Percentiles rank a stretch among this genome's conserved stretches.
Evolutionary conservation across 306 rosid genomes (phyloP).

Genomic region (Rosa multiflora): DNA sequence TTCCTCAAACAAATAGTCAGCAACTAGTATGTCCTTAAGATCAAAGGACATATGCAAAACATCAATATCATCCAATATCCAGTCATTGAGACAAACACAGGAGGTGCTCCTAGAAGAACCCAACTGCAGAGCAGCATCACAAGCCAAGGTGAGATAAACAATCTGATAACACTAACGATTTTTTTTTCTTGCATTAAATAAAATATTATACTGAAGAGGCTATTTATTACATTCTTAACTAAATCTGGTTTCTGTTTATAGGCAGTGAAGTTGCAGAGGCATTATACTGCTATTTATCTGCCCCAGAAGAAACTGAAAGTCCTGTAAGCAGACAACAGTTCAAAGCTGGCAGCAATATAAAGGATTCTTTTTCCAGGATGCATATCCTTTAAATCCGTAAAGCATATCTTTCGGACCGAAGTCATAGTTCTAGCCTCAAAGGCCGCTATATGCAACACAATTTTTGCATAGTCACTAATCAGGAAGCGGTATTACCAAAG

Average conservation of each 20-base stretch:
- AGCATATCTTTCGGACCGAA: too few species aligned
- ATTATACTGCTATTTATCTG: not conserved
- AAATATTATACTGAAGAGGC: not conserved
- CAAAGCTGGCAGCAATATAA: not conserved
- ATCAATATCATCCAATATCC: not conserved
- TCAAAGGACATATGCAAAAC: not conserved
- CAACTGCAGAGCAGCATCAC: conserved; percentile 9
- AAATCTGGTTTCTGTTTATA: conserved; percentile 30
- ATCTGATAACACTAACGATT: conserved; percentile 3
- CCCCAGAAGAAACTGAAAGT: not conserved
- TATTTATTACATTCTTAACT: not conserved
- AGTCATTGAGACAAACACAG: not conserved
- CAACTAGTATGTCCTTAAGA: not conserved
- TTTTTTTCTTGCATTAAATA: conserved; percentile 6
- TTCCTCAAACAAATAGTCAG: not conserved
- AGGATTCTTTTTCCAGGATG: not conserved
- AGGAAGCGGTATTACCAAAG: not conserved
- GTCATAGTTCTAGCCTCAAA: not conserved
- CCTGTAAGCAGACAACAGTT: conserved; percentile 5
- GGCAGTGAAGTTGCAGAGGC: conserved; percentile 30
- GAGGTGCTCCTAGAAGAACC: conserved; percentile 12
- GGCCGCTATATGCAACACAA: not conserved
- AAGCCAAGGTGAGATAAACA: conserved; percentile 46
- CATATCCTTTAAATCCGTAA: too few species aligned
- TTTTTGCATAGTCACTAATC: too few species aligned